Evolutionary conservation across 768 basidiomycete species (phyloP).

Genomic region (Pholiota conissans): DNA sequence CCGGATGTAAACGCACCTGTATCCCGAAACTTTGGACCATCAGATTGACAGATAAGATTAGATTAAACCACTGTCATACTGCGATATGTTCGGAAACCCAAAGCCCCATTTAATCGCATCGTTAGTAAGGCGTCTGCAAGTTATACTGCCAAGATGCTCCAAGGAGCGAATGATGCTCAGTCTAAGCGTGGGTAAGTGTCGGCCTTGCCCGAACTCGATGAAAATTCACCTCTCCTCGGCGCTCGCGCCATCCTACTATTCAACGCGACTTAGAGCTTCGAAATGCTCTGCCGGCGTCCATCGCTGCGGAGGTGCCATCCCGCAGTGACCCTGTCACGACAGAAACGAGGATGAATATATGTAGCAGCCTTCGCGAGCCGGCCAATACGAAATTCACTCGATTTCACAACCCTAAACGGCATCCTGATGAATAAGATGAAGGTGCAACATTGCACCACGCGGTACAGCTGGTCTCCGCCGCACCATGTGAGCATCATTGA

Average conservation of each 20-base stretch:
- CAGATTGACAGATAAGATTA: constrained; percentile 1
- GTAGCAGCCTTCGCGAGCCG: neutral
- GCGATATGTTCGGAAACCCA: constrained; percentile 1
- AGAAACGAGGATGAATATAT: neutral
- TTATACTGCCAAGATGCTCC: neutral
- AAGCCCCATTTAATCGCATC: neutral
- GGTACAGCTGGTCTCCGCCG: constrained; percentile 11
- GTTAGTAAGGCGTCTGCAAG: neutral
- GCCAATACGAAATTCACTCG: constrained; percentile 1
- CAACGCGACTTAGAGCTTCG: neutral
- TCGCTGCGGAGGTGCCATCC: neutral
- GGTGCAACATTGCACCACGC: constrained; percentile 15
- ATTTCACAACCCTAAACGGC: constrained; percentile 7
- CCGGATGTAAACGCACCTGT: too few relatives aligned
- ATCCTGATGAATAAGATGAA: constrained; percentile 3
- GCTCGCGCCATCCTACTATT: neutral
- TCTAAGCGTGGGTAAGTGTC: neutral
- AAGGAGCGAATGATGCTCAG: constrained; percentile 1
- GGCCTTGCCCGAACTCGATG: neutral
- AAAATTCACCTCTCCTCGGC: neutral
- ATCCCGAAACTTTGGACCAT: neutral
- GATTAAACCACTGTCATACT: neutral
- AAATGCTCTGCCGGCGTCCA: neutral
- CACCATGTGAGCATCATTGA: constrained; percentile 17
- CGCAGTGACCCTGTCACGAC: neutral